Percentiles rank a stretch among this genome's conserved stretches.
These are phyloP conservation scores for Echinochloa phyllopogon DNA, from an alignment of 176 grass and related monocot species.

Conservation along the genomic window DNA sequence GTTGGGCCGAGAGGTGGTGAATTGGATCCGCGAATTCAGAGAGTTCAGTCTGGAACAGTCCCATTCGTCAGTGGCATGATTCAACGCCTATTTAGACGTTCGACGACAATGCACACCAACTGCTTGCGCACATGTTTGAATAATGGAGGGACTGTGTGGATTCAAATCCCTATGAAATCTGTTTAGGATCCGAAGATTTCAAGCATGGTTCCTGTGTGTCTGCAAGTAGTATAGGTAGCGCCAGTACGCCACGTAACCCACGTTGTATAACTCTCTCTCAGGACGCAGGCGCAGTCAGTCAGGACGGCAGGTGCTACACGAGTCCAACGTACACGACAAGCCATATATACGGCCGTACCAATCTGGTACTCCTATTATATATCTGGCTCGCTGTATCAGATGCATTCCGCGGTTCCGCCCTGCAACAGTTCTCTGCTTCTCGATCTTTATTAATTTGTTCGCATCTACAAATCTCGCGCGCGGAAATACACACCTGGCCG, in stretches of 20 bases:
- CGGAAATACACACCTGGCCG: too few relatives aligned
- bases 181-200: too few relatives aligned
- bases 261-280: too few relatives aligned
- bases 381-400: neutral
- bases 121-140: neutral
- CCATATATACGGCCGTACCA: neutral
- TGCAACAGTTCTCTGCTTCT: too few relatives aligned
- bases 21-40: too few relatives aligned
- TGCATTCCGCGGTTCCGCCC: too few relatives aligned
- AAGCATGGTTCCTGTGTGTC: too few relatives aligned
- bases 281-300: neutral
- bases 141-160: neutral
- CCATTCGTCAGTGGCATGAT: neutral
- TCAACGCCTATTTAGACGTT: neutral
- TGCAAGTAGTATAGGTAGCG: too few relatives aligned
- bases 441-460: too few relatives aligned
- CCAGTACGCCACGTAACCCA: too few relatives aligned
- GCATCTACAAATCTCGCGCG: too few relatives aligned
- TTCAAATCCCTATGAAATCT: neutral
- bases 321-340: neutral
- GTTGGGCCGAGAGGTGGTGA: too few relatives aligned
- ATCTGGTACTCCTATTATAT: neutral
- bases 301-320: neutral
- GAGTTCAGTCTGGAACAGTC: neutral
- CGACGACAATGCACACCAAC: neutral